These are phyloP conservation scores for Clarireedia paspali DNA, from an alignment of 2,329 filamentous ascomycete species.

Conservation along the genomic window DNA sequence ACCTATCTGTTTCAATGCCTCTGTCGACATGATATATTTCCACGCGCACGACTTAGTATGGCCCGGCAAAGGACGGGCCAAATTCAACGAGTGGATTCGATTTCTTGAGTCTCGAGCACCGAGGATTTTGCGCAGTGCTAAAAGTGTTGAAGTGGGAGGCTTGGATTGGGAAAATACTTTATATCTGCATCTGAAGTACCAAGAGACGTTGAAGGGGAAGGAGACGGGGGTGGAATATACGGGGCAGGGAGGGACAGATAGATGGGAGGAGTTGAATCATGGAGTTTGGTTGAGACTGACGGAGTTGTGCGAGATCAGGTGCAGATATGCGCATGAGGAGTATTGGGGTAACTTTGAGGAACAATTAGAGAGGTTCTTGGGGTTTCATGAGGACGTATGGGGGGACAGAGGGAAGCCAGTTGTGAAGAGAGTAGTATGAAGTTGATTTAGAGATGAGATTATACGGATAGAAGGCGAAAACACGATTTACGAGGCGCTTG, in stretches of 20 bases:
- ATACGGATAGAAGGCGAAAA: neutral
- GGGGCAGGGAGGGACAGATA: conserved; percentile 1
- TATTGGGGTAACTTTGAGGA: conserved; percentile 6
- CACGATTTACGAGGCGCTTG: neutral
- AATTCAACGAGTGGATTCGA: neutral
- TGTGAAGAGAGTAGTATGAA: neutral
- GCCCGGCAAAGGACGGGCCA: neutral
- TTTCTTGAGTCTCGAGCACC: neutral
- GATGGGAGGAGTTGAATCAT: conserved; percentile 1
- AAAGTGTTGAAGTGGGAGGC: neutral
- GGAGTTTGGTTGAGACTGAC: neutral
- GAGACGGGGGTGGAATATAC: neutral
- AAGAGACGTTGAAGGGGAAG: neutral
- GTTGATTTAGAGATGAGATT: neutral
- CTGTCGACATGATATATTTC: neutral
- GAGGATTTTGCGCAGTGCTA: neutral
- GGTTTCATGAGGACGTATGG: neutral
- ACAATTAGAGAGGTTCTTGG: neutral
- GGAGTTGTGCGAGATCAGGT: neutral
- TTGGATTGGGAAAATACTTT: conserved; percentile 6
- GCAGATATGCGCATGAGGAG: neutral
- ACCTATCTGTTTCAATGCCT: neutral
- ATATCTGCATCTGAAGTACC: conserved; percentile 3
- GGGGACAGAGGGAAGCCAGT: neutral
- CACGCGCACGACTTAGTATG: neutral